These are phyloP conservation scores for Coelastrella sp. DNA, from an alignment of 139 green algal genomes.

Conservation along the genomic window DNA sequence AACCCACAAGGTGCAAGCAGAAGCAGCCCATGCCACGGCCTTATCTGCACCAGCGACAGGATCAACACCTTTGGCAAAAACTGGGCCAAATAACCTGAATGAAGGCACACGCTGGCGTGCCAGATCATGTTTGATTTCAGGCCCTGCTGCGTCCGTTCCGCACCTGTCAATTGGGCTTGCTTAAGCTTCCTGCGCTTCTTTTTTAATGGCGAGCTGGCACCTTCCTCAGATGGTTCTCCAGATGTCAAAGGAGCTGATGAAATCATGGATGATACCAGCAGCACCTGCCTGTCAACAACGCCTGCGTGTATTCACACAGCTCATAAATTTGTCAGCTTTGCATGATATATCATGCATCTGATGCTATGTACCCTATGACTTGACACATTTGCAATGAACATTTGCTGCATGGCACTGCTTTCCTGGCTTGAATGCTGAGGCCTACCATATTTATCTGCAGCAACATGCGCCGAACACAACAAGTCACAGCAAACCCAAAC, in stretches of 20 bases:
- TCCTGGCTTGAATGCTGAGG: background rate
- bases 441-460: background rate
- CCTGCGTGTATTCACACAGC: background rate
- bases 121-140: too few species aligned
- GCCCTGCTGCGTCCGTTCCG: background rate
- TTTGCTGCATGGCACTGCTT: too few species aligned
- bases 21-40: too few species aligned
- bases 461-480: background rate
- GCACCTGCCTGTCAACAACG: conserved; percentile 2
- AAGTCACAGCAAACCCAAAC: background rate
- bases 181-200: conserved; percentile 38
- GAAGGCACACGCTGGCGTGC: too few species aligned
- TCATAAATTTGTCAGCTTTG: background rate
- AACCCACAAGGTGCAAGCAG: too few species aligned
- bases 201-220: background rate
- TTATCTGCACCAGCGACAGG: too few species aligned
- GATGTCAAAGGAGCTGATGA: too few species aligned
- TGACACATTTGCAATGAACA: too few species aligned
- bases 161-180: conserved; percentile 27
- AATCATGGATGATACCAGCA: conserved; percentile 5
- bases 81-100: too few species aligned
- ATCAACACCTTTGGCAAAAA: too few species aligned
- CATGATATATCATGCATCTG: background rate
- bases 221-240: background rate
- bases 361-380: too few species aligned